These are phyloP conservation scores for Colletotrichum tropicicola DNA, from an alignment of 2,329 filamentous ascomycete genomes.

Conservation along the genomic window DNA sequence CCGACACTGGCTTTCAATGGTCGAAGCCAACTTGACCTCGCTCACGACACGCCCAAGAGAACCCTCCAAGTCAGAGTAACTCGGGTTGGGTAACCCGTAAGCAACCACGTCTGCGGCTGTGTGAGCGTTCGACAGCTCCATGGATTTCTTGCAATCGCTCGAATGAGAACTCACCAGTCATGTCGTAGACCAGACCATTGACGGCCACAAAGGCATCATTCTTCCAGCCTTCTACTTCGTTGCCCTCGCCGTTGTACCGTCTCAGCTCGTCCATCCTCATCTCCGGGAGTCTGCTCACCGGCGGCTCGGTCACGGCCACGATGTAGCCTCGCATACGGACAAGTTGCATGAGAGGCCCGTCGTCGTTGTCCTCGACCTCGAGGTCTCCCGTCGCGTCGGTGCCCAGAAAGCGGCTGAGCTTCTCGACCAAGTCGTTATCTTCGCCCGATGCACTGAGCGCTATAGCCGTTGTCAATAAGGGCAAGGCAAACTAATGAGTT, in stretches of 20 bases:
- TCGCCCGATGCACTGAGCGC: background rate
- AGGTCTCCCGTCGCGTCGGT: constrained; percentile 5
- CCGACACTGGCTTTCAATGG: background rate
- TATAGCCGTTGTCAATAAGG: background rate
- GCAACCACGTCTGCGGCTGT: background rate
- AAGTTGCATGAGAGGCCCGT: background rate
- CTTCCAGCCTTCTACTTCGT: background rate
- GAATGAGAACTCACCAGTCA: constrained; percentile 17
- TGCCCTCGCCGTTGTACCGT: background rate
- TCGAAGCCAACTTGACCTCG: background rate
- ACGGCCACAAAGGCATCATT: constrained; percentile 14
- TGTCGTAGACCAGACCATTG: constrained; percentile 22
- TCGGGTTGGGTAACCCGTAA: background rate
- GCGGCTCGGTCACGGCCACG: background rate
- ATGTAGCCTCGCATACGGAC: background rate
- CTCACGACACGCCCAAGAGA: background rate
- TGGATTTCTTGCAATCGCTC: background rate
- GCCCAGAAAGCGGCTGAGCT: background rate
- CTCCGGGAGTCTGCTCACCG: background rate
- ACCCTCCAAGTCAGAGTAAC: background rate
- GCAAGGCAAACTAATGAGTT: background rate
- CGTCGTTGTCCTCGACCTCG: background rate
- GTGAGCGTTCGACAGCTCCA: background rate
- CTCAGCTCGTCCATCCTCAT: background rate
- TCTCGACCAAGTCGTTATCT: background rate